Conservation (phyloP, 495 filamentous ascomycete genomes). For the Hypoxylon trugodes region DNA sequence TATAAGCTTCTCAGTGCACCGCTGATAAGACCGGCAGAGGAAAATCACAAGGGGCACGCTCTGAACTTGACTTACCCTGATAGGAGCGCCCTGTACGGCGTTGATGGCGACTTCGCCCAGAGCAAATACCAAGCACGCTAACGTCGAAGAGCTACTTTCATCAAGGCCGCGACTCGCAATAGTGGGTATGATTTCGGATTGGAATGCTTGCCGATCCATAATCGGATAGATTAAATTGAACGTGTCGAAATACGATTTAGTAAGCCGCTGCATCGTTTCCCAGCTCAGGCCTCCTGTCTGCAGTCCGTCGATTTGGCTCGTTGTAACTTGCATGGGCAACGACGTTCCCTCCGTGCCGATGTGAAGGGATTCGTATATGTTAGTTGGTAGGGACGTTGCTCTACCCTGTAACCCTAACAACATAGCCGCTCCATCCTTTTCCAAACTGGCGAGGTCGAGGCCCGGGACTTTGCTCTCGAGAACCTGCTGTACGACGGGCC, state of each 20-base stretch:
- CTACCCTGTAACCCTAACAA: conserved; percentile 53
- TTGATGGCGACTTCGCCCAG: conserved; percentile 63
- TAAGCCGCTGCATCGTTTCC: conserved; percentile 59
- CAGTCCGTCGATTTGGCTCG: conserved; percentile 41
- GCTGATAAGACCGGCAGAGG: no score
- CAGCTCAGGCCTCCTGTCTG: conserved; percentile 33
- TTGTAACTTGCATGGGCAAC: conserved; percentile 24
- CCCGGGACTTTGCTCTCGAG: conserved; percentile 47
- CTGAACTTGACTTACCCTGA: conserved; percentile 41
- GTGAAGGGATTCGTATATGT: conserved; percentile 22
- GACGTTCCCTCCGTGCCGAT: conserved; percentile 23
- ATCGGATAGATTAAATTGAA: conserved; percentile 66
- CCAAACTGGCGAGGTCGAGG: conserved; percentile 44
- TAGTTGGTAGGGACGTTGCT: conserved; percentile 45
- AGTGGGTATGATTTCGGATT: conserved; percentile 53
- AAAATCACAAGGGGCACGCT: no score
- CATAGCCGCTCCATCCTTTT: conserved; percentile 58
- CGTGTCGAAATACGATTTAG: conserved; percentile 63
- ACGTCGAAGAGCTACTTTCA: conserved; percentile 55
- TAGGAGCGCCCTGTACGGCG: conserved; percentile 53
- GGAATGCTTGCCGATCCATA: conserved; percentile 61
- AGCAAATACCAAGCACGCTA: conserved; percentile 65
- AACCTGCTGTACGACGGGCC: conserved; percentile 63
- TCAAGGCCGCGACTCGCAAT: conserved; percentile 60
- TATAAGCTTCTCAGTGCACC: no score